These are phyloP conservation scores for Hygrophoropsis aurantiaca DNA, from an alignment of 768 basidiomycete species.

Conservation along the genomic window DNA sequence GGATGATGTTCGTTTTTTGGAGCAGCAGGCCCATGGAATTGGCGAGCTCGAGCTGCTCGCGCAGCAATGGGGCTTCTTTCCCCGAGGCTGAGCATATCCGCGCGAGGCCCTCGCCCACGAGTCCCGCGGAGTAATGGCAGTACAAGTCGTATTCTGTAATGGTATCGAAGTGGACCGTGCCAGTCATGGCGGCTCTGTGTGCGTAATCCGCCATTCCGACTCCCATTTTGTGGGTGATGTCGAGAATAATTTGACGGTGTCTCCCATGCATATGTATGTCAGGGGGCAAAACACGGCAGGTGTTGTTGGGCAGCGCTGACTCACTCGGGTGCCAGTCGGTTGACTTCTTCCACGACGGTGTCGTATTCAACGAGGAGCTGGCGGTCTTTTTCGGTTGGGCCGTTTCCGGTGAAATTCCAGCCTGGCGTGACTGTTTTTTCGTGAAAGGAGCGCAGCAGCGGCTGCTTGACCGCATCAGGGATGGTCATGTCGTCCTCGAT, in stretches of 20 bases:
- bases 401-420: slow-evolving; percentile 82
- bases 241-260: slow-evolving; percentile 77
- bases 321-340: slow-evolving; percentile 63
- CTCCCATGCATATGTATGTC: slow-evolving; percentile 32
- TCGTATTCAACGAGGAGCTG: slow-evolving; percentile 83
- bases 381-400: slow-evolving; percentile 87
- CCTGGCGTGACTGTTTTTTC: slow-evolving; percentile 75
- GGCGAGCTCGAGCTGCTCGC: slow-evolving; percentile 79
- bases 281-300: not conserved
- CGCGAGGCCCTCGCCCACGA: slow-evolving; percentile 94
- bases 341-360: slow-evolving; percentile 77
- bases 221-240: slow-evolving; percentile 86
- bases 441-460: slow-evolving; percentile 81
- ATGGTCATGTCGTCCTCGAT: slow-evolving; percentile 99
- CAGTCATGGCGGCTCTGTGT: slow-evolving; percentile 73
- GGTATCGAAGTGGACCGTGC: slow-evolving; percentile 68
- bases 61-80: slow-evolving; percentile 76
- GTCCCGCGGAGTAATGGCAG: slow-evolving; percentile 97
- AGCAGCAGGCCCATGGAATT: slow-evolving; percentile 95
- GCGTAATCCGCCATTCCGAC: slow-evolving; percentile 95
- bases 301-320: not conserved
- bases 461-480: slow-evolving; percentile 81
- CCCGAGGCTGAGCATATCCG: slow-evolving; percentile 83
- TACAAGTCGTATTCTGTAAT: slow-evolving; percentile 93
- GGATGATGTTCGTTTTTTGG: slow-evolving; percentile 98